Base-by-base conservation (phyloP, 2,329 filamentous ascomycete genomes). In the Aspergillus brasiliensis region DNA sequence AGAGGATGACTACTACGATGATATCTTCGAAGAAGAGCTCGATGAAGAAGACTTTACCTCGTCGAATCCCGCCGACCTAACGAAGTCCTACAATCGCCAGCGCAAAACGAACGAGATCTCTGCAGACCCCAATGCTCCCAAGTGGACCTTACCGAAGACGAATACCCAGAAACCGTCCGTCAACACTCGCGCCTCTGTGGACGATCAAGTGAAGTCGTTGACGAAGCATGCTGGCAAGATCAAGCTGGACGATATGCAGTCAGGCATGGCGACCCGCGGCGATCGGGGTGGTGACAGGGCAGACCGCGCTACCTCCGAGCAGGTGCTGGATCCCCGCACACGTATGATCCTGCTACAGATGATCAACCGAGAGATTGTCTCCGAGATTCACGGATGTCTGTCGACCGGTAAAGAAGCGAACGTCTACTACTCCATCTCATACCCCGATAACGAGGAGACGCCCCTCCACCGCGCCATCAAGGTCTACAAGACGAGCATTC, bases 371-470 rank as follows among this genome's bases (percentile, higher is more conserved):
- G 90, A 92, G 61, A 83, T 94, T 63, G 88, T 99, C 52, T 91
- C 89, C 59, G 93, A 97, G 76, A 89, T 99, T 54, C 92, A 99
- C 74, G 95, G 96, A 49, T 95, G 95, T 73, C 85, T 99, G 68
- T 97, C 92, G 62, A 99, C 95, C 0, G 95, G 95, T 58, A 99
- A 99, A 76, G 95, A 99, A 77, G 95, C 95, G 61, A 99, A 99
- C 75, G 95, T 99, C 25, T 99, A 99, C 78, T 92, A 96, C 64
- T 92, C 94, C 17, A 84, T 96, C 10, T 84, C 87, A 3, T 81
- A 86, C 1, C 81, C 83, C 2, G 76, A 81, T 5, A 78, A 64
- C 6, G 78, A 84, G 7, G 81, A 81, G 40, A 68, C 73, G 2
- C 78, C 83, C 19, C 79, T 88, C 0, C 91, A 97, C 71, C 87